phyloP scores from a whole-genome alignment of 2,329 filamentous ascomycete species.

The Ophioceras dolichostomum region DNA sequence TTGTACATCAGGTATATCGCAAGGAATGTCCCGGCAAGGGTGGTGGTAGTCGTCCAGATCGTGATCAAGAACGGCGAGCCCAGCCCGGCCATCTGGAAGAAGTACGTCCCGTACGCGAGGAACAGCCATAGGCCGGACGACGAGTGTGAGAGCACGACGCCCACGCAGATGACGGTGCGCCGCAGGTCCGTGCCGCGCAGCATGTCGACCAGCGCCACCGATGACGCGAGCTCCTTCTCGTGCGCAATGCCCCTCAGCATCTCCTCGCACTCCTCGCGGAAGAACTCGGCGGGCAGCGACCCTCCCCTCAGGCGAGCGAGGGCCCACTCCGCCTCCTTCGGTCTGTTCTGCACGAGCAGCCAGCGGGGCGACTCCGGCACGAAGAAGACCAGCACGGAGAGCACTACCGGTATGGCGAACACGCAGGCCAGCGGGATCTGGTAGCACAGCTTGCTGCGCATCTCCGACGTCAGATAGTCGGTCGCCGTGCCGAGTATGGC shows the following conservation, averaged over 20 bases:
- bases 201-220: conserved; percentile 9
- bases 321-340: conserved; percentile 12
- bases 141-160: conserved; percentile 11
- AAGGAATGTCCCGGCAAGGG: conserved; percentile 8
- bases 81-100: conserved; percentile 14
- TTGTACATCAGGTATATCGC: conserved; percentile 10
- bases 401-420: conserved; percentile 31
- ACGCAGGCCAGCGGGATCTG: conserved; percentile 33
- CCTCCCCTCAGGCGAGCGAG: conserved; percentile 11
- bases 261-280: conserved; percentile 11
- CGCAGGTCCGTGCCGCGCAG: conserved; percentile 12
- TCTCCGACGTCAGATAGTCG: conserved; percentile 25
- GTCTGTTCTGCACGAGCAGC: conserved; percentile 21
- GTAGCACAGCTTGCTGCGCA: conserved; percentile 25
- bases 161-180: conserved; percentile 11
- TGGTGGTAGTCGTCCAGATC: conserved; percentile 8
- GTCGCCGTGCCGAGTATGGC: conserved; percentile 30
- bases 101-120: conserved; percentile 15
- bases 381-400: conserved; percentile 19
- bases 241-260: conserved; percentile 12
- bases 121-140: conserved; percentile 16
- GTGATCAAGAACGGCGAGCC: conserved; percentile 9
- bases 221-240: conserved; percentile 9
- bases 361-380: conserved; percentile 31
- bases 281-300: conserved; percentile 9